A percentile compares a stretch with the other conserved stretches of the same genome.
These are phyloP conservation scores for Noccaea bulbosa DNA, from an alignment of 345 rosid species.

Conservation along the genomic window DNA sequence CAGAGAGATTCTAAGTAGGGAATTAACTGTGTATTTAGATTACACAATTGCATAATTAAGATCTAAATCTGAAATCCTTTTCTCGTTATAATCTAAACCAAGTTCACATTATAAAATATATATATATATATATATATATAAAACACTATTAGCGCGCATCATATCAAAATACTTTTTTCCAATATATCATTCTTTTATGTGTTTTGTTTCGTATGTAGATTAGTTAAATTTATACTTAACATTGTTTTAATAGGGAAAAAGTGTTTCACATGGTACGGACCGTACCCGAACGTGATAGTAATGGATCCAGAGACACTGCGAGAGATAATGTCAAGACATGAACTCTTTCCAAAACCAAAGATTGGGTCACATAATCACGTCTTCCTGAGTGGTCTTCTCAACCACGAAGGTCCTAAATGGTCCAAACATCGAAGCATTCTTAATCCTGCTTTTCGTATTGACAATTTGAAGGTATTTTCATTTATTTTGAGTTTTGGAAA, in stretches of 20 bases:
- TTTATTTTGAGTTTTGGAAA: neutral
- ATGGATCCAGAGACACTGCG: conserved; percentile 51
- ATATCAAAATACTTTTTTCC: neutral
- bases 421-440: conserved; percentile 55
- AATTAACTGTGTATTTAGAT: neutral
- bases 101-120: neutral
- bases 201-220: conserved; percentile 23
- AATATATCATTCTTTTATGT: neutral
- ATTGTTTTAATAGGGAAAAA: conserved; percentile 43
- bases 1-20: conserved; percentile 13
- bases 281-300: conserved; percentile 47
- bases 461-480: conserved; percentile 53
- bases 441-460: conserved; percentile 58
- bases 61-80: conserved; percentile 33
- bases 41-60: conserved; percentile 14
- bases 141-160: conserved; percentile 2
- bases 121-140: neutral
- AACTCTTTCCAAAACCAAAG: conserved; percentile 48
- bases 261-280: conserved; percentile 53
- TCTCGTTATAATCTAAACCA: conserved; percentile 17
- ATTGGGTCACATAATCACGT: conserved; percentile 41
- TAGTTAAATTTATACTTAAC: neutral
- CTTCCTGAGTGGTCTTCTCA: conserved; percentile 50
- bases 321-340: conserved; percentile 46
- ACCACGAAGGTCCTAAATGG: conserved; percentile 58